phyloP scores from a whole-genome alignment of 2,329 filamentous ascomycete species.

The Aspergillus cejpii region DNA sequence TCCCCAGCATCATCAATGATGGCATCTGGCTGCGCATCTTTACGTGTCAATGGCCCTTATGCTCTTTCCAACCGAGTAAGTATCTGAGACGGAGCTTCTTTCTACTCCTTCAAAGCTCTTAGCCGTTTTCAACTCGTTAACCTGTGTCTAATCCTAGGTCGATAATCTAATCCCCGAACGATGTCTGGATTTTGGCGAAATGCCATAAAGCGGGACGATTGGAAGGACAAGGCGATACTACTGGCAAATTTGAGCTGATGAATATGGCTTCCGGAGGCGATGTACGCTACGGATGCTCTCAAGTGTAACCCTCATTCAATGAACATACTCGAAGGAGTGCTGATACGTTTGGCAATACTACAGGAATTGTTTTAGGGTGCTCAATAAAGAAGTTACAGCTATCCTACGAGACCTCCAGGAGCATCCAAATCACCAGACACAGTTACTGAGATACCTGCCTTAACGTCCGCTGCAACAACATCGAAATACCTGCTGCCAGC shows the following conservation, averaged over 20 bases:
- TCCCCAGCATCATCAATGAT: background rate
- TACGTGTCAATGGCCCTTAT: background rate
- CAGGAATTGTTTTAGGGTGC: constrained; percentile 2
- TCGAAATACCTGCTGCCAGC: no score
- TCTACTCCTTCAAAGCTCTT: background rate
- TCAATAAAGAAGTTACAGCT: constrained; percentile 3
- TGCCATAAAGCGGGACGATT: constrained; percentile 6
- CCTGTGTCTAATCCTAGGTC: background rate
- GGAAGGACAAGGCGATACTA: constrained; percentile 8
- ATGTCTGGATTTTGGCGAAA: background rate
- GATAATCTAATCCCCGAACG: background rate
- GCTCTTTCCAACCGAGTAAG: background rate
- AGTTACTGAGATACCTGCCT: background rate
- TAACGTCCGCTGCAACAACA: background rate
- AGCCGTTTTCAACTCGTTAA: background rate
- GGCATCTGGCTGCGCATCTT: background rate
- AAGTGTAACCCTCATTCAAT: constrained; percentile 1
- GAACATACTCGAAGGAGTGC: background rate
- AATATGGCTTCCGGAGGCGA: constrained; percentile 6
- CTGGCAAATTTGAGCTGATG: constrained; percentile 6
- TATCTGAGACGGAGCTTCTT: background rate
- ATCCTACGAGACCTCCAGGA: constrained; percentile 6
- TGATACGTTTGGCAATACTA: background rate
- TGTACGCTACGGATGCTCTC: constrained; percentile 2
- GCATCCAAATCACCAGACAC: background rate